phyloP scores from a whole-genome alignment of 345 rosid species.

The Limnanthes douglasii region DNA sequence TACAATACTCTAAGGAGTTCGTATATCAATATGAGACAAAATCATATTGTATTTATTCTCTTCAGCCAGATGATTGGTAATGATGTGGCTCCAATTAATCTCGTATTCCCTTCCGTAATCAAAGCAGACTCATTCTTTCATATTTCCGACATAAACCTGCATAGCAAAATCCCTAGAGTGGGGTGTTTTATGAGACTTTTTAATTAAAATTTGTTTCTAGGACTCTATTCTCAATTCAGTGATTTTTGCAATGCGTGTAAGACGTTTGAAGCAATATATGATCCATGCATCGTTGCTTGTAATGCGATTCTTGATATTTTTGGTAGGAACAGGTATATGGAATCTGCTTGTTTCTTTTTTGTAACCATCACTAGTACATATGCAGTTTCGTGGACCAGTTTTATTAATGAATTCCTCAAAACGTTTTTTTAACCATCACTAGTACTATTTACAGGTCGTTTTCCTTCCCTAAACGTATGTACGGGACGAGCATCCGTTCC shows the following conservation, averaged over 20 bases:
- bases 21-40: constrained; percentile 27
- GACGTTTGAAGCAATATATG: constrained; percentile 38
- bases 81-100: constrained; percentile 23
- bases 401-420: constrained; percentile 41
- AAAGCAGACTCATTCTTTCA: constrained; percentile 29
- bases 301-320: constrained; percentile 52
- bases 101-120: constrained; percentile 60
- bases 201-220: constrained; percentile 35
- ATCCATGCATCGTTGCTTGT: constrained; percentile 31
- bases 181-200: constrained; percentile 35
- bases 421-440: no score
- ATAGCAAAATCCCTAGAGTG: constrained; percentile 27
- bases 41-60: constrained; percentile 20
- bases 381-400: constrained; percentile 62
- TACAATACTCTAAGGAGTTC: constrained; percentile 51
- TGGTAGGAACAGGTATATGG: constrained; percentile 39
- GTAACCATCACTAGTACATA: constrained; percentile 28
- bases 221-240: constrained; percentile 21
- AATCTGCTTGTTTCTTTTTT: constrained; percentile 31
- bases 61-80: constrained; percentile 46
- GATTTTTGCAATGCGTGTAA: constrained; percentile 16
- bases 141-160: constrained; percentile 30
- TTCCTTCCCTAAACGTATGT: no score
- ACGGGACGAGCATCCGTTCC: no score
- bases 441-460: no score